A percentile compares a stretch with the other conserved stretches of the same genome.
Conservation (phyloP, 352 stramenopile genomes). For the Achlya hypogyna region DNA sequence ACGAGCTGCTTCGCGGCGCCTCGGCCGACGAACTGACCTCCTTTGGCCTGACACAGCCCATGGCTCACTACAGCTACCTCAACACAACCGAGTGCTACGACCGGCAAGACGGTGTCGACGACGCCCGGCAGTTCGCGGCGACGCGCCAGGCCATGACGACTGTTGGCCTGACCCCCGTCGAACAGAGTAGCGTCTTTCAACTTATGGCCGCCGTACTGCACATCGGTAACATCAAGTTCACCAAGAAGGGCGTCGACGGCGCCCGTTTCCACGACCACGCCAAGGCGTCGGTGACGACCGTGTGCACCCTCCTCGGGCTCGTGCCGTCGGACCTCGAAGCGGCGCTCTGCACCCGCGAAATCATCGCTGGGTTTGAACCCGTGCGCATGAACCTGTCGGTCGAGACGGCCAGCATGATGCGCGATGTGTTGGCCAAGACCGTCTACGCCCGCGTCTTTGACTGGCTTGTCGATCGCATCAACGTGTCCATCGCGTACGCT, state of each 20-base stretch:
- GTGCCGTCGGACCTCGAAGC: slow-evolving; percentile 43
- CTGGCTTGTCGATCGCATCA: slow-evolving; percentile 90
- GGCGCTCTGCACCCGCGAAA: slow-evolving; percentile 55
- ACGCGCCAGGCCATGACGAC: slow-evolving; percentile 54
- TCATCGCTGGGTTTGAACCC: slow-evolving; percentile 57
- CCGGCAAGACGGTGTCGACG: slow-evolving; percentile 62
- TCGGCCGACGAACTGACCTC: slow-evolving; percentile 42
- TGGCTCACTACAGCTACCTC: slow-evolving; percentile 71
- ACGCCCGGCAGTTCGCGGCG: slow-evolving; percentile 56
- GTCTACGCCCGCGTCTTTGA: slow-evolving; percentile 96
- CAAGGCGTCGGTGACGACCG: slow-evolving; percentile 26
- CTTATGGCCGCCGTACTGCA: slow-evolving; percentile 90
- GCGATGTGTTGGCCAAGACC: slow-evolving; percentile 92
- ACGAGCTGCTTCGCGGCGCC: slow-evolving; percentile 86
- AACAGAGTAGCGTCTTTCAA: slow-evolving; percentile 54
- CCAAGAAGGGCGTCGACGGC: slow-evolving; percentile 36
- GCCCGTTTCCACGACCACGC: slow-evolving; percentile 21
- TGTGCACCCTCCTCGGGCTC: slow-evolving; percentile 41
- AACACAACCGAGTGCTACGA: slow-evolving; percentile 67
- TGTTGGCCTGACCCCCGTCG: slow-evolving; percentile 48
- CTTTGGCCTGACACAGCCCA: slow-evolving; percentile 31
- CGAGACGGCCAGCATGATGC: slow-evolving; percentile 83
- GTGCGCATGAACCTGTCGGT: slow-evolving; percentile 66
- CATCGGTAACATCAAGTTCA: slow-evolving; percentile 92
- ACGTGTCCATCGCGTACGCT: slow-evolving; percentile 60